These are phyloP conservation scores for Suhomyces kilbournensis DNA, from an alignment of 805 yeast species.

Conservation along the genomic window DNA sequence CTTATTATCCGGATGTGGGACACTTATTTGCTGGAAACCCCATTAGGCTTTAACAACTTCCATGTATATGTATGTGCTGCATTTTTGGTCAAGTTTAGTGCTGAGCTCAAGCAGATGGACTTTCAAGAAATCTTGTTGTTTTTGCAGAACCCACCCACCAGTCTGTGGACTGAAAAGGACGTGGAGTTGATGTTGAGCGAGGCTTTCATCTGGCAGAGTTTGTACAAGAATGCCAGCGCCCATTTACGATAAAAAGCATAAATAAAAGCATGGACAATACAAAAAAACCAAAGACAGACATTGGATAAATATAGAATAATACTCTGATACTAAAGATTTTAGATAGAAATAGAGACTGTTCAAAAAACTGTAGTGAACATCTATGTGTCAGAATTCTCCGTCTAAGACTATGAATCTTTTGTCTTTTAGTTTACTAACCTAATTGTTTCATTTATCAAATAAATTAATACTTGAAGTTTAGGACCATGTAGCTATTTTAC, in stretches of 20 bases:
- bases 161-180: constrained; percentile 81
- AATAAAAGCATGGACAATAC: too few relatives aligned
- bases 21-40: constrained; percentile 76
- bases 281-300: too few relatives aligned
- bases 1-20: constrained; percentile 97
- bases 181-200: constrained; percentile 90
- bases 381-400: too few relatives aligned
- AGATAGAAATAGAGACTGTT: too few relatives aligned
- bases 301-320: too few relatives aligned
- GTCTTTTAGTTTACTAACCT: too few relatives aligned
- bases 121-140: constrained; percentile 93
- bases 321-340: too few relatives aligned
- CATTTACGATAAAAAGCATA: constrained; percentile 56
- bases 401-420: too few relatives aligned
- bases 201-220: constrained; percentile 94
- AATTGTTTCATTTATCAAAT: too few relatives aligned
- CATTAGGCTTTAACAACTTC: constrained; percentile 81
- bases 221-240: constrained; percentile 86
- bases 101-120: constrained; percentile 74
- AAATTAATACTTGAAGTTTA: too few relatives aligned
- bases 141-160: constrained; percentile 86
- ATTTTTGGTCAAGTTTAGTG: constrained; percentile 83
- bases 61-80: constrained; percentile 98
- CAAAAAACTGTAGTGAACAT: too few relatives aligned
- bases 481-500: too few relatives aligned